Base-by-base conservation (phyloP, 2,329 filamentous ascomycete genomes). In the Polychaeton citri region DNA sequence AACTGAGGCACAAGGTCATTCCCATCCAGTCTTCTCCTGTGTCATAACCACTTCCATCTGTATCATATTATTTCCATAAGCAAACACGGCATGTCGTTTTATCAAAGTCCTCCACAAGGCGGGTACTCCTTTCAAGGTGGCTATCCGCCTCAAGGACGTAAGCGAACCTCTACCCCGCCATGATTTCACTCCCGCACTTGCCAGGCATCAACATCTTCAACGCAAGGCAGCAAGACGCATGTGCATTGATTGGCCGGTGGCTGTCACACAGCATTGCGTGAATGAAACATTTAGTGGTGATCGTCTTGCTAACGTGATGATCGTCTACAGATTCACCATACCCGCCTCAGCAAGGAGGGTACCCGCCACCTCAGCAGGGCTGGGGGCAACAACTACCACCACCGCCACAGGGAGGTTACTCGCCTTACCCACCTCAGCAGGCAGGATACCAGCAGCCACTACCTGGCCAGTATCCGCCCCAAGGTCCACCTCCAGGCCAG, bases 401-500 rank as follows among this genome's bases (percentile, higher is more conserved):
- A n/a, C 17, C n/a, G 3, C 32, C 12, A 4, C 32, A 13, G 19
- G 16, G 13, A 15, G 17, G 32, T 20, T n/a, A 21, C n/a, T 17
- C 10, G 19, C 15, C 32, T 15, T 30, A 20, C 13, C 24, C 16
- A 10, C 18, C 24, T 16, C 38, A 28, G 31, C 43, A 46, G 13
- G 41, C 33, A 41, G 43, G 41, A 28, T 43, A 43, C 37, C 37
- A 24, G 21, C 28, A 38, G 24, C 33, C 16, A 20, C 28, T 21
- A 15, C 36, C 39, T 21, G 42, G 42, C 28, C 42, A 39, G 30
- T 41, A 39, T 21, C 16, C 17, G 12, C 17, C 33, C 12, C n/a
- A 36, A 31, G 31, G 31, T 8, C 47, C 50, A 7, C 44, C 48
- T 10, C 44, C 43, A 10, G 42, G 43, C 17, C 46, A 47, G 16